Evolutionary conservation across 441 rosid species (phyloP).

Genomic region (Erodium trifolium): DNA sequence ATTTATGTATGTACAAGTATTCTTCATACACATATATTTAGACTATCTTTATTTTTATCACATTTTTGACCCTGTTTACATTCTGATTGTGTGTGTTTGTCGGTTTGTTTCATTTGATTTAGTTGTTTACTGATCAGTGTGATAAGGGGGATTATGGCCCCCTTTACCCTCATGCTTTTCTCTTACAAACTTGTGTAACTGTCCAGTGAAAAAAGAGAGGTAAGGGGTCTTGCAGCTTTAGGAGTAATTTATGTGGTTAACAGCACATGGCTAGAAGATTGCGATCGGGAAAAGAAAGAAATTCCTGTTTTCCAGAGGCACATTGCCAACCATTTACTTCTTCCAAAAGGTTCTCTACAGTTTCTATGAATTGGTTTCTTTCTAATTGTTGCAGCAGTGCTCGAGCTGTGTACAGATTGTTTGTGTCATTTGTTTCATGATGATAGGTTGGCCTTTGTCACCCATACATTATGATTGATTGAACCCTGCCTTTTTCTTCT

Average conservation of each 20-base stretch:
- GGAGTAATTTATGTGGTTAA: constrained; percentile 83
- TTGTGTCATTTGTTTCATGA: constrained; percentile 16
- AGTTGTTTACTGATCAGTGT: constrained; percentile 10
- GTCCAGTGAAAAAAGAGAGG: constrained; percentile 77
- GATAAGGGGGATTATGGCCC: constrained; percentile 12
- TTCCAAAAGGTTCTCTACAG: constrained; percentile 70
- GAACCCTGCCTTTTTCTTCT: constrained; percentile 4
- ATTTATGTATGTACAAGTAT: not conserved
- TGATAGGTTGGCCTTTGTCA: constrained; percentile 11
- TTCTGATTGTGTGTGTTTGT: constrained; percentile 2
- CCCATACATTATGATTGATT: not conserved
- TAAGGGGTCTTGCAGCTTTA: constrained; percentile 72
- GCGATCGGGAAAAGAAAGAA: constrained; percentile 72
- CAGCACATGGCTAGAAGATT: constrained; percentile 89
- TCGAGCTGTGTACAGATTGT: constrained; percentile 15
- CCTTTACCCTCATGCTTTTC: constrained; percentile 12
- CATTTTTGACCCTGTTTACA: not conserved
- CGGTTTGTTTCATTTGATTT: constrained; percentile 18
- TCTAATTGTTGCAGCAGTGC: constrained; percentile 11
- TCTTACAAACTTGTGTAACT: constrained; percentile 18
- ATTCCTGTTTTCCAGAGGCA: constrained; percentile 53
- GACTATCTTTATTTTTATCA: not conserved
- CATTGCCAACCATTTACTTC: constrained; percentile 63
- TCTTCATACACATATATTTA: not conserved
- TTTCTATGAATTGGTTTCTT: constrained; percentile 17